Base-by-base conservation (phyloP, 116 monocot genomes). In the Papilionanthe hybrid region DNA sequence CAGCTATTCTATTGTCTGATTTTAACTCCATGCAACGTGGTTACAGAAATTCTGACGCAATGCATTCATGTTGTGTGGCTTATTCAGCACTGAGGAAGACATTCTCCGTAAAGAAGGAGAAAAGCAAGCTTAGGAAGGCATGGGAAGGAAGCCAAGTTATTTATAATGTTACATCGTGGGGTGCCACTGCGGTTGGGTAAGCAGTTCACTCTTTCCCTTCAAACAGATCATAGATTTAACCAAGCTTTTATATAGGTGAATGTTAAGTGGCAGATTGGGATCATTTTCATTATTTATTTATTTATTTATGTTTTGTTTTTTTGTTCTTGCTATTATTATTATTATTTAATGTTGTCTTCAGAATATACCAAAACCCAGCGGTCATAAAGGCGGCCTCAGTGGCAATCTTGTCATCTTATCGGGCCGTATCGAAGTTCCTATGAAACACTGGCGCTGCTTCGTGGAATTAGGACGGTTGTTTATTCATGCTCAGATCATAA, bases 161-260 rank as follows among this genome's bases (percentile, higher is more conserved):
- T 58, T 97, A 97, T 77, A 97, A 97, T 82, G 87, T 97, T 32
- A 91, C 97, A 75, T 97, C 97, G 17, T 97, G 97, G 97, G 75
- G 97, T 83, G 94, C 94, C 75, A 97, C 97, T 68, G 97, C 97
- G 53, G 75, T 97, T 86, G 97, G 97, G 97, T 97, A 84, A 65
- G 87, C 7, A 20, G 32, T 37, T 20, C 42, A 0, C 7, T 42
- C 43, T 20, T 37, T 42, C n/a, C 42, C 32, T 72, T 72, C 6
- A 18, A 72, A 32, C 9, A 9, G 28, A 53, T 20, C 13, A 27
- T 6, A 29, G 17, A 55, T 30, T 37, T 3, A 37, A 37, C 37
- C 37, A 3, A 37, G 37, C 37, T 37, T 37, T 37, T 37, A 37
- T 37, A 37, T 37, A 37, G 37, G 37, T 37, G 4, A 37, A 37